Conservation (phyloP, 176 grass and related monocot species). For the Carex scoparia region DNA sequence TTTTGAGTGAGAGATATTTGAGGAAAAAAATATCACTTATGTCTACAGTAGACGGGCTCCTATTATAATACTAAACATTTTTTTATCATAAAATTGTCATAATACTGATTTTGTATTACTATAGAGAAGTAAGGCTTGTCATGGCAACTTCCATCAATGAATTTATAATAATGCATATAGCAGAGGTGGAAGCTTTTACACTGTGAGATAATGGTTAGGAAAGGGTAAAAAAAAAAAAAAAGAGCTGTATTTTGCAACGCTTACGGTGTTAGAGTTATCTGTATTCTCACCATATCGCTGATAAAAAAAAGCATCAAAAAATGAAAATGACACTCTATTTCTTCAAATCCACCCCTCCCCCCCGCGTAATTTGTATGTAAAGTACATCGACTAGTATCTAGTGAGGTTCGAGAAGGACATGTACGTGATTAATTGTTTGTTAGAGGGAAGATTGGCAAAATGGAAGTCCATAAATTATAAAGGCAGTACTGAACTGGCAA, state of each 20-base stretch:
- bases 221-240: not conserved
- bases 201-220: not conserved
- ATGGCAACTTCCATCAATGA: not conserved
- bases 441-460: conserved; percentile 1
- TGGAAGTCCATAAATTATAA: conserved; percentile 16
- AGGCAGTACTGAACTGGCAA: conserved; percentile 26
- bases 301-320: not conserved
- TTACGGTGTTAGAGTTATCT: not conserved
- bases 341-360: not conserved
- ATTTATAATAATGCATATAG: not conserved
- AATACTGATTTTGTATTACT: not conserved
- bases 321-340: not conserved
- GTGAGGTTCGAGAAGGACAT: not conserved
- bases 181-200: not conserved
- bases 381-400: not conserved
- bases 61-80: not conserved
- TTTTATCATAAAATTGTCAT: not conserved
- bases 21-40: too few species aligned
- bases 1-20: too few species aligned
- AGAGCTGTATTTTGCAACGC: not conserved
- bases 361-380: not conserved
- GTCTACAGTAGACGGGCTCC: too few species aligned
- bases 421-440: not conserved
- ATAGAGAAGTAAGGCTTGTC: not conserved
- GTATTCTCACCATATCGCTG: not conserved